Conservation (phyloP, 2,329 filamentous ascomycete genomes). For the Dothideomycetes sp. region DNA sequence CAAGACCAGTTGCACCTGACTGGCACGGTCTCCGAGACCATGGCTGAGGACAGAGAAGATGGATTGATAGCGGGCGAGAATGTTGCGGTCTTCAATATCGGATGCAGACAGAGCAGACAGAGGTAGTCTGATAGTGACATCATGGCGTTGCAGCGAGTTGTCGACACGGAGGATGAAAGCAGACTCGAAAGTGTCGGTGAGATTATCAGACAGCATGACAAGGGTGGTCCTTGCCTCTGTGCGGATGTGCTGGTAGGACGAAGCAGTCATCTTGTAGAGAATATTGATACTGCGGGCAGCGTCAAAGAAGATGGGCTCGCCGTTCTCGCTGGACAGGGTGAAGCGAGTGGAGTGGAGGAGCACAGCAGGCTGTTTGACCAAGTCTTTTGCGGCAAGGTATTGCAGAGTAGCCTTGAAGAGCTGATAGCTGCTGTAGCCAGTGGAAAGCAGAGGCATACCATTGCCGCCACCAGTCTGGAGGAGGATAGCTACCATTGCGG, state of each 20-base stretch:
- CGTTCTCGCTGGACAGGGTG: slow-evolving; percentile 16
- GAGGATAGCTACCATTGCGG: slow-evolving; percentile 65
- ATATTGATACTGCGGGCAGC: slow-evolving; percentile 64
- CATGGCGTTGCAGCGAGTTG: slow-evolving; percentile 42
- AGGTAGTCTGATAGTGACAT: slow-evolving; percentile 37
- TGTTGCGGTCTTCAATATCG: slow-evolving; percentile 16
- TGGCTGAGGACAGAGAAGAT: slow-evolving; percentile 55
- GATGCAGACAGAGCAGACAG: slow-evolving; percentile 17
- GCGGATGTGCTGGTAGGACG: slow-evolving; percentile 66
- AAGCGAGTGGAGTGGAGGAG: slow-evolving; percentile 26
- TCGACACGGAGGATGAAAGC: slow-evolving; percentile 62
- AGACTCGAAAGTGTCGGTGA: slow-evolving; percentile 70
- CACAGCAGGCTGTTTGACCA: slow-evolving; percentile 50
- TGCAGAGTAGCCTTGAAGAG: slow-evolving; percentile 92
- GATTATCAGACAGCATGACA: slow-evolving; percentile 60
- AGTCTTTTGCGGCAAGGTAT: slow-evolving; percentile 64
- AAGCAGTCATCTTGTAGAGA: slow-evolving; percentile 79
- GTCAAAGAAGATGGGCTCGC: slow-evolving; percentile 67
- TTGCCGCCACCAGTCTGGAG: slow-evolving; percentile 66
- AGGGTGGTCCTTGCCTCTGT: slow-evolving; percentile 66
- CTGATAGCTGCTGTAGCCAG: slow-evolving; percentile 79
- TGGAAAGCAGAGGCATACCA: slow-evolving; percentile 60
- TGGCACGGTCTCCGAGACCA: slow-evolving; percentile 66
- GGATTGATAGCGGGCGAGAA: slow-evolving; percentile 37
- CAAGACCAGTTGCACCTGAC: slow-evolving; percentile 45